phyloP scores from a whole-genome alignment of 2,329 filamentous ascomycete genomes.

The Talaromyces sp. region DNA sequence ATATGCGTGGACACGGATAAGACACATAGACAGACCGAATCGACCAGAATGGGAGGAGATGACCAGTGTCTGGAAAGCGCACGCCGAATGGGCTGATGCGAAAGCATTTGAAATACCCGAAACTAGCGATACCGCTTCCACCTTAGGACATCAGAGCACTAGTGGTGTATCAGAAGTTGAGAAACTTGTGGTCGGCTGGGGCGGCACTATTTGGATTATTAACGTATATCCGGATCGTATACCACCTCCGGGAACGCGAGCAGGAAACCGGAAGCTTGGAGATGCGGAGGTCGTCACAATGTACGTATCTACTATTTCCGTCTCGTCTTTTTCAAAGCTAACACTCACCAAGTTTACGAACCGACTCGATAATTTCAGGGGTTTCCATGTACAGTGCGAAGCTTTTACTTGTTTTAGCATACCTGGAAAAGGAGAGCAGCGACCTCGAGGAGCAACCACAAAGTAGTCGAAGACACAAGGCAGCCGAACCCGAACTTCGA shows the following conservation, averaged over 20 bases:
- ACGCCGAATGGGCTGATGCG: slow-evolving; percentile 90
- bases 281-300: slow-evolving; percentile 88
- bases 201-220: slow-evolving; percentile 91
- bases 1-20: slow-evolving; percentile 89
- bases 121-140: slow-evolving; percentile 34
- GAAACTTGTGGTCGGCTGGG: slow-evolving; percentile 90
- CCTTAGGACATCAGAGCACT: slow-evolving; percentile 34
- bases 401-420: slow-evolving; percentile 85
- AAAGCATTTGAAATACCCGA: slow-evolving; percentile 71
- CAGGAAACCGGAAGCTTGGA: slow-evolving; percentile 63
- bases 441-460: slow-evolving; percentile 62
- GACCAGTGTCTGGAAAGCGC: slow-evolving; percentile 90
- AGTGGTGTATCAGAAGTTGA: slow-evolving; percentile 53
- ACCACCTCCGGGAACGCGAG: slow-evolving; percentile 16
- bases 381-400: slow-evolving; percentile 94
- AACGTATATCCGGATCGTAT: slow-evolving; percentile 75
- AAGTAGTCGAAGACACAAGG: slow-evolving; percentile 68
- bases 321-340: slow-evolving; percentile 22
- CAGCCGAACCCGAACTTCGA: slow-evolving; percentile 79
- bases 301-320: slow-evolving; percentile 53
- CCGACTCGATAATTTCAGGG: slow-evolving; percentile 96
- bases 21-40: slow-evolving; percentile 84
- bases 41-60: slow-evolving; percentile 91
- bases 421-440: slow-evolving; percentile 70
- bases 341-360: slow-evolving; percentile 66